A percentile compares a stretch with the other conserved stretches of the same genome.
These are phyloP conservation scores for Polychytrium aggregatum DNA, from an alignment of 192 early-diverging fungal species.

Conservation along the genomic window DNA sequence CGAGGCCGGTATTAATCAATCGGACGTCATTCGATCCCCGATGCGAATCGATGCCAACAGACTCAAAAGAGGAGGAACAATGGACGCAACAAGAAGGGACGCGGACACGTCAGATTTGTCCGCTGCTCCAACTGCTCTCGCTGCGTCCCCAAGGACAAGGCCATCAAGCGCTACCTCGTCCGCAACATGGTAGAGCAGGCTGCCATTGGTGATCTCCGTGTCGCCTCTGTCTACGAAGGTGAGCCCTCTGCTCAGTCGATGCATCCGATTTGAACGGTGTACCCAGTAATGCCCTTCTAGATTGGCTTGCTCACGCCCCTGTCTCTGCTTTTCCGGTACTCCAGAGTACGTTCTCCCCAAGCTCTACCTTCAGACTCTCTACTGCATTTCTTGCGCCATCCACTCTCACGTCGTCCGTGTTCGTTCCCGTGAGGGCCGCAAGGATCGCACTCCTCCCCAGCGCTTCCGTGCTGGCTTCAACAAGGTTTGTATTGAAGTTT, in stretches of 20 bases:
- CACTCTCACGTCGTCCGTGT: conserved; percentile 91
- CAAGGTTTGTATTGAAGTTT: conserved; percentile 25
- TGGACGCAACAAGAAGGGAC: conserved; percentile 98
- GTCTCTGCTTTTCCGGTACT: no score
- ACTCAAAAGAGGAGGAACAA: conserved; percentile 98
- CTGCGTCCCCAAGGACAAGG: conserved; percentile 98
- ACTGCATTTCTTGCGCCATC: conserved; percentile 91
- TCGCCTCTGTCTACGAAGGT: conserved; percentile 92
- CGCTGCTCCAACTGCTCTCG: conserved; percentile 99
- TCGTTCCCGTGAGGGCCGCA: conserved; percentile 74
- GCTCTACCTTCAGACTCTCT: conserved; percentile 96
- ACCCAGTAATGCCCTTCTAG: no score
- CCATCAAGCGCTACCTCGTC: conserved; percentile 98
- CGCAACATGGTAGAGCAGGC: conserved; percentile 98
- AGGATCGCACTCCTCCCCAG: conserved; percentile 85
- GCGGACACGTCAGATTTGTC: conserved; percentile 95
- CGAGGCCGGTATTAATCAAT: no score
- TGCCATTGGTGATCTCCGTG: conserved; percentile 89
- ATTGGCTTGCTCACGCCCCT: no score
- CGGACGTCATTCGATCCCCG: no score
- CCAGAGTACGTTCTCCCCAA: conserved; percentile 89
- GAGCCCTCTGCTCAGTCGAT: no score
- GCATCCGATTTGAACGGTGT: no score
- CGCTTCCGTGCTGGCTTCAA: conserved; percentile 79
- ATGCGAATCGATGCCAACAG: conserved; percentile 29